Evolutionary conservation across 2,329 filamentous ascomycete genomes (phyloP).

Genomic region (Trichophyton simii): DNA sequence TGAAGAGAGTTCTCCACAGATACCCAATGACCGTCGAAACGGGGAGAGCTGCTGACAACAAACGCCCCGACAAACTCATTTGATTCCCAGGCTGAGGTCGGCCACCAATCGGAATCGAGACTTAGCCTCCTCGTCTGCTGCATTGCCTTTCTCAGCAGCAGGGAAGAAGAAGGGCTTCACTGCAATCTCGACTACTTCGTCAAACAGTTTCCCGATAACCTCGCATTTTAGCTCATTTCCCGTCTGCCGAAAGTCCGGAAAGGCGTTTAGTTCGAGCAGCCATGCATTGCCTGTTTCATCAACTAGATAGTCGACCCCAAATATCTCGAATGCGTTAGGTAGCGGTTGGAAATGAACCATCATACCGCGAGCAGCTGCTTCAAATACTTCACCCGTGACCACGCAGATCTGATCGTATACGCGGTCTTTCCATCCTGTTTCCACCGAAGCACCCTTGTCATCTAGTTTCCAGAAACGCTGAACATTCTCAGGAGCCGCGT

Average conservation of each 20-base stretch:
- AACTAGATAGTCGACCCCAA: slow-evolving; percentile 81
- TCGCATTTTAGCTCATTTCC: slow-evolving; percentile 55
- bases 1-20: not conserved
- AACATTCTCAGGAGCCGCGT: slow-evolving; percentile 52
- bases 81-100: slow-evolving; percentile 31
- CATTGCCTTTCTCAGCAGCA: slow-evolving; percentile 11
- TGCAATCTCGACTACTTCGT: slow-evolving; percentile 55
- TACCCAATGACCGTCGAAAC: not conserved
- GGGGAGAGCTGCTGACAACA: not conserved
- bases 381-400: slow-evolving; percentile 66
- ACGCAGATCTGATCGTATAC: slow-evolving; percentile 63
- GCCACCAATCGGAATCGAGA: slow-evolving; percentile 27
- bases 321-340: slow-evolving; percentile 81
- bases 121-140: not conserved
- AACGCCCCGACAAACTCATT: slow-evolving; percentile 7
- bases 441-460: slow-evolving; percentile 16
- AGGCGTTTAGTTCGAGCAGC: slow-evolving; percentile 87
- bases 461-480: slow-evolving; percentile 61
- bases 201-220: slow-evolving; percentile 65
- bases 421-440: slow-evolving; percentile 40
- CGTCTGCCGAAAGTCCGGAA: slow-evolving; percentile 90
- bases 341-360: slow-evolving; percentile 83
- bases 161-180: slow-evolving; percentile 56
- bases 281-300: slow-evolving; percentile 52
- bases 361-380: slow-evolving; percentile 74